Percentiles rank a stretch among this genome's conserved stretches.
Conservation (phyloP, 192 early-diverging fungal genomes). For the Rhizophagus sp. region DNA sequence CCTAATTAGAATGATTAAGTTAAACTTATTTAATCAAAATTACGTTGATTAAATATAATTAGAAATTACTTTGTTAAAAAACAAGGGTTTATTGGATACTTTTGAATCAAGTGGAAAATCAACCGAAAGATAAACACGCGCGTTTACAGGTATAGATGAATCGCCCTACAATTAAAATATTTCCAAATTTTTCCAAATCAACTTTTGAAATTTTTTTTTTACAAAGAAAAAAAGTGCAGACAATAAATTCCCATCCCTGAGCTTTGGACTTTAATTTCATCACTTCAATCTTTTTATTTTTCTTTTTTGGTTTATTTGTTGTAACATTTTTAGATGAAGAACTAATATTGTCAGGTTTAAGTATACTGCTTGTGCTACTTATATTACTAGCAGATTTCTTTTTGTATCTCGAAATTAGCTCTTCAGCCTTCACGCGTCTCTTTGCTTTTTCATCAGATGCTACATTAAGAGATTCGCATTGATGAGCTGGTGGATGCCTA, state of each 20-base stretch:
- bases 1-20: not conserved
- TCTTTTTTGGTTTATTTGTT: slow-evolving; percentile 19
- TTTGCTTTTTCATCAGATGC: slow-evolving; percentile 29
- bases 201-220: not conserved
- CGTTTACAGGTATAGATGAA: slow-evolving; percentile 27
- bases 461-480: slow-evolving; percentile 28
- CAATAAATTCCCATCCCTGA: not conserved
- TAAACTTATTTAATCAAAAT: not conserved
- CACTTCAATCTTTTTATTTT: slow-evolving; percentile 32
- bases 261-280: slow-evolving; percentile 40
- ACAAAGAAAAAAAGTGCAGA: not conserved
- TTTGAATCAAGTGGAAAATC: slow-evolving; percentile 29
- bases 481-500: slow-evolving; percentile 29
- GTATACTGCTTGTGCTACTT: no score
- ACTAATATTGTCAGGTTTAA: not conserved
- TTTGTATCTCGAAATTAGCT: slow-evolving; percentile 29
- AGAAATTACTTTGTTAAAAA: slow-evolving; percentile 36
- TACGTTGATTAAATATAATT: not conserved
- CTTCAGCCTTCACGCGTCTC: slow-evolving; percentile 23
- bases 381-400: slow-evolving; percentile 7
- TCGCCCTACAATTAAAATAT: slow-evolving; percentile 14
- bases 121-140: slow-evolving; percentile 33
- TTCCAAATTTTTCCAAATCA: no score
- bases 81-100: slow-evolving; percentile 23
- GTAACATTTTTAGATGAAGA: not conserved